Conservation (phyloP, 306 rosid genomes). For the Canavalia ensiformis region DNA sequence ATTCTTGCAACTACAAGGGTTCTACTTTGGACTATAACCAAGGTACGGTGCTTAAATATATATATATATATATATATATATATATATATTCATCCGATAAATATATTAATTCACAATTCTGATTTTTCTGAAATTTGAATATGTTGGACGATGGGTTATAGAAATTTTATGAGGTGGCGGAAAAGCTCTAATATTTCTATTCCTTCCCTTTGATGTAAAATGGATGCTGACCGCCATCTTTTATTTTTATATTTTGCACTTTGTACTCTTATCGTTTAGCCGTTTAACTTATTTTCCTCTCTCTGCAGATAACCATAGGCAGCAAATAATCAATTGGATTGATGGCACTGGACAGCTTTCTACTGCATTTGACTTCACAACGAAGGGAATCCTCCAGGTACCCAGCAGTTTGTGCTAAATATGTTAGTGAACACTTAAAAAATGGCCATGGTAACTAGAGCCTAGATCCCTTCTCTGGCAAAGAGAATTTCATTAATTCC, state of each 20-base stretch:
- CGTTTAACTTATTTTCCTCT: slow-evolving; percentile 11
- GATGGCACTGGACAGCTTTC: slow-evolving; percentile 86
- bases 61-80: background rate
- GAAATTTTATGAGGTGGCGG: background rate
- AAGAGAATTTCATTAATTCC: background rate
- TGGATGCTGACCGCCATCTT: background rate
- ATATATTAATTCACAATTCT: background rate
- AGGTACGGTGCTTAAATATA: slow-evolving; percentile 57
- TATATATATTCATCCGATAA: background rate
- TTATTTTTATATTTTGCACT: background rate
- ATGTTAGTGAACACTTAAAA: slow-evolving; percentile 16
- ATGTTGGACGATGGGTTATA: background rate
- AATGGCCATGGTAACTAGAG: slow-evolving; percentile 10
- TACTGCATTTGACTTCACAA: slow-evolving; percentile 94
- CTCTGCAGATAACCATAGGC: slow-evolving; percentile 85
- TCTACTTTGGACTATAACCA: slow-evolving; percentile 82
- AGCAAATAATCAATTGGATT: slow-evolving; percentile 82
- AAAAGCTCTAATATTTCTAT: background rate
- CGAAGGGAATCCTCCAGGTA: slow-evolving; percentile 99
- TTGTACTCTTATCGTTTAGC: slow-evolving; percentile 18
- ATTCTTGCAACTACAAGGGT: slow-evolving; percentile 83
- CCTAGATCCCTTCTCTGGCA: background rate
- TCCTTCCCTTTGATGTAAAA: background rate
- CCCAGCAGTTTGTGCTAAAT: slow-evolving; percentile 11
- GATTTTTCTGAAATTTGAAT: background rate